Conservation (phyloP, 805 yeast genomes). For the Kuraishia capsulata region DNA sequence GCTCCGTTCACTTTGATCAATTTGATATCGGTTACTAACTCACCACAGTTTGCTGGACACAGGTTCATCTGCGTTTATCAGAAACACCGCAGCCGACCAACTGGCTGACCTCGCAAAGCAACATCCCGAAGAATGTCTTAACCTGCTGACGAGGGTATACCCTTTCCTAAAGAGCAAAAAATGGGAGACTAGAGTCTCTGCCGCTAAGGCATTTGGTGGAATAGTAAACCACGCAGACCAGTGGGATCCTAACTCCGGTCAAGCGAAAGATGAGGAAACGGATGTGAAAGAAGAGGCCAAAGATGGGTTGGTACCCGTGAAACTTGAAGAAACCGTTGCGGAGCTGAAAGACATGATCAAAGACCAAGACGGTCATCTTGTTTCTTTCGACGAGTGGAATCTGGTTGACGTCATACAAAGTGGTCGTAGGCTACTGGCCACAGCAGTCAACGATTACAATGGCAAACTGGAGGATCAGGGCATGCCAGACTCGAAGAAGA, state of each 20-base stretch:
- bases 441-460: constrained; percentile 39
- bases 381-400: constrained; percentile 42
- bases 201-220: constrained; percentile 93
- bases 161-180: constrained; percentile 75
- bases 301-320: constrained; percentile 11
- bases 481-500: constrained; percentile 10
- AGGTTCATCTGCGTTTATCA: constrained; percentile 87
- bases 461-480: constrained; percentile 7
- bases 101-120: constrained; percentile 87
- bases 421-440: constrained; percentile 52
- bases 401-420: constrained; percentile 37
- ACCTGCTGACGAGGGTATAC: constrained; percentile 77
- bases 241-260: constrained; percentile 72
- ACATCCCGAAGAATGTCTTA: constrained; percentile 88
- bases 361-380: constrained; percentile 35
- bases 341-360: constrained; percentile 26
- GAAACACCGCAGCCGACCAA: constrained; percentile 97
- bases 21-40: background rate
- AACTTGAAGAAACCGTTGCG: constrained; percentile 11
- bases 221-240: constrained; percentile 66
- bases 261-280: constrained; percentile 10
- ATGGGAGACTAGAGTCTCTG: constrained; percentile 96
- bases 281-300: constrained; percentile 13
- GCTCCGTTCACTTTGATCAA: no score
- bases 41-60: constrained; percentile 52